phyloP scores from a whole-genome alignment of 140 eudicot genomes.

The Senecio squalidus region DNA sequence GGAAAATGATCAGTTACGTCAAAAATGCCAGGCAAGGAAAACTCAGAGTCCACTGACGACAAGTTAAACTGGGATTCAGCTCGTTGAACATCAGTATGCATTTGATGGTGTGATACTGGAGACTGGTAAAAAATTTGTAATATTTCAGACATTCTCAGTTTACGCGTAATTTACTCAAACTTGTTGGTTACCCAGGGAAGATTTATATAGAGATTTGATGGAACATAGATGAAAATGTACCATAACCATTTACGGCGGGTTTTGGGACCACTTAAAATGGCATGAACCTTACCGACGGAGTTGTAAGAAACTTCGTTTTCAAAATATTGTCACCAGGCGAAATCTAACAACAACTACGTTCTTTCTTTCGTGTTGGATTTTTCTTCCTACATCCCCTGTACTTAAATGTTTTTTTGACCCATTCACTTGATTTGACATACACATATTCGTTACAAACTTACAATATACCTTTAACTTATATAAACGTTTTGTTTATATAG shows the following conservation, averaged over 20 bases:
- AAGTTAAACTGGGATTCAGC: conserved; percentile 1
- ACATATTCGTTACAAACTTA: no score
- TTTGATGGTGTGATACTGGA: conserved; percentile 17
- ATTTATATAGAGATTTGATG: conserved; percentile 12
- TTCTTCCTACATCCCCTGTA: conserved; percentile 8
- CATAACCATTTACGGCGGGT: conserved; percentile 1
- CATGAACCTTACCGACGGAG: not conserved
- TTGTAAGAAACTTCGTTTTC: conserved; percentile 8
- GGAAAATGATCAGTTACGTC: conserved; percentile 4
- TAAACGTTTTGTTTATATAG: no score
- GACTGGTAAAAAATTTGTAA: conserved; percentile 21
- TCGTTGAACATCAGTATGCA: not conserved
- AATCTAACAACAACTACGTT: not conserved
- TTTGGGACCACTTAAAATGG: conserved; percentile 28
- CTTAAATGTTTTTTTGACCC: not conserved
- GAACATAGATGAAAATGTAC: not conserved
- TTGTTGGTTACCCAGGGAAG: no score
- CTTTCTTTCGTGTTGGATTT: conserved; percentile 21
- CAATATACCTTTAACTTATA: no score
- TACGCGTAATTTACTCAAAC: no score
- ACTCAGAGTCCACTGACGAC: conserved; percentile 4
- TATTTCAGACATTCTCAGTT: conserved; percentile 21
- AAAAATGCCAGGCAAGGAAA: not conserved
- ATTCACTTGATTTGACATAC: conserved; percentile 1
- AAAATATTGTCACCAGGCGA: not conserved